Evolutionary conservation across 768 basidiomycete species (phyloP).

Genomic region (Mycena galopus): DNA sequence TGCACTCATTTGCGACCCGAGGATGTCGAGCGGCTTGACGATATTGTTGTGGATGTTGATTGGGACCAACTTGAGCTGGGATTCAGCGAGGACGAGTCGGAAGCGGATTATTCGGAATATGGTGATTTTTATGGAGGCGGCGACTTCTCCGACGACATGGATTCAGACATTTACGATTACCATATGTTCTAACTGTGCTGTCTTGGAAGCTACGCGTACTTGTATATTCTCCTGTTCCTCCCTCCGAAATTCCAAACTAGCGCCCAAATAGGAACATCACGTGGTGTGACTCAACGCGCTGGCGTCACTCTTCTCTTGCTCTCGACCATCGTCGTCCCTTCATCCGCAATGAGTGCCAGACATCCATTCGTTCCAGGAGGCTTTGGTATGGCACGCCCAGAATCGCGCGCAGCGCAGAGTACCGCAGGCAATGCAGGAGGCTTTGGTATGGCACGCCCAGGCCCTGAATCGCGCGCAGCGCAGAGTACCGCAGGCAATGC

Average conservation of each 20-base stretch:
- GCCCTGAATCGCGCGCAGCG: conserved; percentile 23
- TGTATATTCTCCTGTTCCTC: no score
- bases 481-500: not conserved
- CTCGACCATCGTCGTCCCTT: conserved; percentile 6
- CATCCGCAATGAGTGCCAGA: conserved; percentile 19
- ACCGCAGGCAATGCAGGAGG: no score
- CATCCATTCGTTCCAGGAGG: conserved; percentile 16
- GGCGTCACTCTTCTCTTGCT: not conserved
- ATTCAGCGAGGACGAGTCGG: conserved; percentile 39
- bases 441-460: conserved; percentile 6
- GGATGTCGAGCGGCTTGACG: conserved; percentile 42
- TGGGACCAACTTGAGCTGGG: conserved; percentile 51
- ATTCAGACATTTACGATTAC: conserved; percentile 13
- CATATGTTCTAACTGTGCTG: conserved; percentile 1
- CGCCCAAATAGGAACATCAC: not conserved
- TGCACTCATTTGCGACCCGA: conserved; percentile 42
- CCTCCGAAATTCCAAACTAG: no score
- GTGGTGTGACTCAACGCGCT: not conserved
- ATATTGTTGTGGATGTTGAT: conserved; percentile 47
- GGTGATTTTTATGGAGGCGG: not conserved
- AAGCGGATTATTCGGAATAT: not conserved
- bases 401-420: conserved; percentile 15
- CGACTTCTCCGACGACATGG: not conserved
- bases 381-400: conserved; percentile 3
- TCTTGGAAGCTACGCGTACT: no score